Evolutionary conservation across 257 asterid species (phyloP), one percentile per base, ranked within the genome.

Genomic region (Penstemon davidsonii): DNA sequence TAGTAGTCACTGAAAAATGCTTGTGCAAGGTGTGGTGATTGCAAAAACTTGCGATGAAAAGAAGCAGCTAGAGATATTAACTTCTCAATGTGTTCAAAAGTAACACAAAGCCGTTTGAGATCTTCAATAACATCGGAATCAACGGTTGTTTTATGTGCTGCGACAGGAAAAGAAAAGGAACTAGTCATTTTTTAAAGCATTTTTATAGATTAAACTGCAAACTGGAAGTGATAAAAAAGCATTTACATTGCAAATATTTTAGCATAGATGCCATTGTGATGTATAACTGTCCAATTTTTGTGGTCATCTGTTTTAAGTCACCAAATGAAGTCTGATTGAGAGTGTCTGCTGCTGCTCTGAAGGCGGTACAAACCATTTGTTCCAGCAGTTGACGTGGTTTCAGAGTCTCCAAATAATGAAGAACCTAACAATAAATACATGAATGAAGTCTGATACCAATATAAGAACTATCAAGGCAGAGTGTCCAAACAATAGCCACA

Each of bases 371-470:
- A 49, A 94, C 82, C 96, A 94, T 87, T 81, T 94, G 91, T 71
- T 76, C 96, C 82, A 94, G 87, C 77, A 94, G 75, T 50, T 84
- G 87, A 70, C 73, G 78, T 11, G 97, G 95, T 62, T n/a, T 84
- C 68, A 89, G 62, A 2, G 98, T 92, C 79, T 92, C 98, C 90
- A 92, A 77, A 86, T 88, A 89, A 82, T 92, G 98, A 72, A 92
- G 95, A 82, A 77, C 93, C 98, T 90, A 67, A 57, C 39, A 13
- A 13, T 33, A 66, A 64, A 68, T 55, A 43, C 43, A 45, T 7
- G 58, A 46, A 49, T 43, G 5, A 80, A 68, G 33, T 25, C 33
- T 25, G 61, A 66, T 41, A 63, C 54, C 5, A 57, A 51, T 25
- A 47, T 13, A 47, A n/a, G 44, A 57, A 36, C 25, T 5, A 53